phyloP scores from a whole-genome alignment of 768 basidiomycete genomes.

The Lyophyllum decastes region DNA sequence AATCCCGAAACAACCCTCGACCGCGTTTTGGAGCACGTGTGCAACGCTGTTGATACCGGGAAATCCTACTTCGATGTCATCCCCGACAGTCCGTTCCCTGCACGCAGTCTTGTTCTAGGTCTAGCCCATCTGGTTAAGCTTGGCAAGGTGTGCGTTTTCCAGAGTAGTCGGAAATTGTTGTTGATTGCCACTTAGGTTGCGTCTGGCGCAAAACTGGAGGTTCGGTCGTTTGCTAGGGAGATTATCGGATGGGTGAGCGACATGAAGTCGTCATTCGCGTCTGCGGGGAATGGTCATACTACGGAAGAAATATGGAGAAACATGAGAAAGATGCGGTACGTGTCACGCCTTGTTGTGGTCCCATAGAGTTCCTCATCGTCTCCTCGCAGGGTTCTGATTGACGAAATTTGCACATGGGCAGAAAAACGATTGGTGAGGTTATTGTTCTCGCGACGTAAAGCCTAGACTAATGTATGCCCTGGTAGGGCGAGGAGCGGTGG shows the following conservation, averaged over 20 bases:
- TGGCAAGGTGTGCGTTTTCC: conserved; percentile 6
- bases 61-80: conserved; percentile 4
- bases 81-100: conserved; percentile 13
- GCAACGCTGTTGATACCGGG: conserved; percentile 6
- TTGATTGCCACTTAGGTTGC: background rate
- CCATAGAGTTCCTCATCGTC: background rate
- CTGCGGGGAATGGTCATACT: conserved; percentile 2
- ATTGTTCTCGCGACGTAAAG: background rate
- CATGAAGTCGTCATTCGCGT: conserved; percentile 7
- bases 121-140: conserved; percentile 13
- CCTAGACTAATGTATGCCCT: background rate
- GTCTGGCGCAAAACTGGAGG: conserved; percentile 1
- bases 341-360: background rate
- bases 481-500: no score
- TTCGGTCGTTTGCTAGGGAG: conserved; percentile 11
- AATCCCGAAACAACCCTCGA: conserved; percentile 11
- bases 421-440: background rate
- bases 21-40: conserved; percentile 2
- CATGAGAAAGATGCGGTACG: conserved; percentile 15
- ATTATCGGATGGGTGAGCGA: conserved; percentile 12
- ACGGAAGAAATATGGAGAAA: conserved; percentile 12
- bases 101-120: conserved; percentile 7
- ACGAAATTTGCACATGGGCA: conserved; percentile 10
- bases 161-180: background rate
- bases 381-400: background rate